Evolutionary conservation across 805 yeast genomes (phyloP).

Genomic region (Candida jianshihensis): DNA sequence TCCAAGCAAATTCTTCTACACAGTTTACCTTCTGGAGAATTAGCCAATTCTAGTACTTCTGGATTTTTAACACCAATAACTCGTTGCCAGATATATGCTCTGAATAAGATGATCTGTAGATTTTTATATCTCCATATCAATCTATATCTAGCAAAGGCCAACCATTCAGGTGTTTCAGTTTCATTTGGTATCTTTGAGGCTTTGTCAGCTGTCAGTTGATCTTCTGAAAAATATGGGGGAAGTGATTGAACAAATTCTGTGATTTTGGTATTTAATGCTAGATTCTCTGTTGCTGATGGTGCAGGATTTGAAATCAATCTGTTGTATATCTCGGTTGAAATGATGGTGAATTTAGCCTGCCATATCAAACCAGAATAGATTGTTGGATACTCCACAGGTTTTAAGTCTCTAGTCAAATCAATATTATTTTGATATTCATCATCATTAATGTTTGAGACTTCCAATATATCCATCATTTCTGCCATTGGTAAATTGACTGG

Average conservation of each 20-base stretch:
- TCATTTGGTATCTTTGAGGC: conserved; percentile 18
- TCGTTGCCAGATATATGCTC: conserved; percentile 52
- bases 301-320: conserved; percentile 39
- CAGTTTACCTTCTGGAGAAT: conserved; percentile 37
- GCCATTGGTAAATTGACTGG: conserved; percentile 47
- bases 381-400: conserved; percentile 36
- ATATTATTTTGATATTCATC: conserved; percentile 19
- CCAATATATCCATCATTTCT: conserved; percentile 39
- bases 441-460: conserved; percentile 47
- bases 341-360: conserved; percentile 42
- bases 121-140: conserved; percentile 54
- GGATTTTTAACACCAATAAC: conserved; percentile 33
- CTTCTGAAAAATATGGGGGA: conserved; percentile 42
- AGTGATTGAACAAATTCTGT: conserved; percentile 32
- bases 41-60: conserved; percentile 24
- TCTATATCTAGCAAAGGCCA: conserved; percentile 44
- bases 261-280: conserved; percentile 39
- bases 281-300: conserved; percentile 42
- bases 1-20: conserved; percentile 45
- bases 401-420: conserved; percentile 12
- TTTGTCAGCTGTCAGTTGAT: conserved; percentile 25
- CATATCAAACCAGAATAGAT: conserved; percentile 52
- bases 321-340: conserved; percentile 43
- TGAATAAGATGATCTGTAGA: conserved; percentile 45
- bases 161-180: conserved; percentile 39